Base-by-base conservation (phyloP, 768 basidiomycete species). In the Serendipita sp. region DNA sequence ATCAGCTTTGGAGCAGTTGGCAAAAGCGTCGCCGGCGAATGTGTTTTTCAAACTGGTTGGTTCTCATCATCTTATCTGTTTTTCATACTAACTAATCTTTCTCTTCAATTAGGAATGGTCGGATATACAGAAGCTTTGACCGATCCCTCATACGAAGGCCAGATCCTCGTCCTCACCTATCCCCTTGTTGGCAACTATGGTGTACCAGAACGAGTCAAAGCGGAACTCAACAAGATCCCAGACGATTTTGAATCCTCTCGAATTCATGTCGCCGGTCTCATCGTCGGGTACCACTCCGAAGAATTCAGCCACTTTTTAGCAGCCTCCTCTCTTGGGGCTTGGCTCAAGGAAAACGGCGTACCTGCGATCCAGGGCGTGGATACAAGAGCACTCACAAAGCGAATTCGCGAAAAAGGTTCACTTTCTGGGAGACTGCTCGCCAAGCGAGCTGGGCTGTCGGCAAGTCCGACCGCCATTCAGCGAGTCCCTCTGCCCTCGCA, bases 1-100 rank as follows among this genome's bases (percentile, higher is more conserved):
- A 85, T 89, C 73, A 91, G 88, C 71, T 98, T 99, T 72, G 96
- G 96, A 71, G 92, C 91, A 3, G 82, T 91, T 70, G 83, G 81
- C 52, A 94, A 91, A 76, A 93, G 90, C 72, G 80, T 95, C 36
- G 82, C 95, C 16, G 96, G 96, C 70, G 96, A 99, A 82, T 98
- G 96, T 75, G 96, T 99, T 72, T 99, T 99, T 78, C 95, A 97
- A 78, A 99, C 96, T 45, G 96, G 96, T 94, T 71, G 73, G 86
- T 69, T 28, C 45, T 66, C 47, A 56, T 67, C 65, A 54, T 67
- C 46, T 46, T 65, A 13, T 63, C 16, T 10, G 41, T 45, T 23
- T 54, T 48, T n/a, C 30, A 34, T 23, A 10, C 47, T 64, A 62
- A 66, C 66, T 65, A 63, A 63, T 67, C 63, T 66, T 64, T 65